Conservation (phyloP, 164 flowering plant genomes). For the Piper betle region DNA sequence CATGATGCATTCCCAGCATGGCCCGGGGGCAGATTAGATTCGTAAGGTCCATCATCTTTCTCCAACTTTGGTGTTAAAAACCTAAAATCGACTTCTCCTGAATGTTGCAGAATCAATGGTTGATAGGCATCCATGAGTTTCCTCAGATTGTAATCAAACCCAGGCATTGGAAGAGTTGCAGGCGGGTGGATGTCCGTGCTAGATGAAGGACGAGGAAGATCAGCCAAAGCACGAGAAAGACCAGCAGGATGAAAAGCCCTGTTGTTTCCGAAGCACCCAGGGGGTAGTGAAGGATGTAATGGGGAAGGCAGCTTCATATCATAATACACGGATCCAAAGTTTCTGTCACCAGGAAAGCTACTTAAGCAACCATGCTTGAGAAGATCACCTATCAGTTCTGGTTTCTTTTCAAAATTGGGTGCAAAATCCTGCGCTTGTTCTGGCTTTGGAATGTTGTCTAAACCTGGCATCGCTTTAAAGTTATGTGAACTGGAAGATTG, state of each 20-base stretch:
- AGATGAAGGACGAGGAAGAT: conserved; percentile 30
- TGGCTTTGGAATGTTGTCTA: conserved; percentile 25
- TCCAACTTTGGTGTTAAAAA: conserved; percentile 52
- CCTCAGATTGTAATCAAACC: conserved; percentile 19
- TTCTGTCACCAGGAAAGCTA: conserved; percentile 27
- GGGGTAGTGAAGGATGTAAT: conserved; percentile 24
- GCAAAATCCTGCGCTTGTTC: conserved; percentile 34
- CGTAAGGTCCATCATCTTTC: conserved; percentile 40
- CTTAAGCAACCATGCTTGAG: conserved; percentile 25
- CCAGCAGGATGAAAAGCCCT: conserved; percentile 16
- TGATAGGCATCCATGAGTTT: conserved; percentile 15
- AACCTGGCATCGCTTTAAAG: conserved; percentile 20
- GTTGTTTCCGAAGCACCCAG: conserved; percentile 22
- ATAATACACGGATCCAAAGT: conserved; percentile 29
- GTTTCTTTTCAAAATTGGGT: conserved; percentile 34
- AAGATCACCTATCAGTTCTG: conserved; percentile 22
- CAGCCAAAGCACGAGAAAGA: conserved; percentile 18
- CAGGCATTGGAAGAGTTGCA: conserved; percentile 16
- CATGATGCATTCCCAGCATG: conserved; percentile 30
- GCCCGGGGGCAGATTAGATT: conserved; percentile 15
- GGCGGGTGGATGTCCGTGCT: conserved; percentile 18
- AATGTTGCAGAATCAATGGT: conserved; percentile 26
- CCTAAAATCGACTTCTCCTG: conserved; percentile 25
- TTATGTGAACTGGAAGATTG: conserved; percentile 17
- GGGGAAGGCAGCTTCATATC: conserved; percentile 44